Base-by-base conservation (phyloP, 257 asterid species). In the Cinchona pubescens region DNA sequence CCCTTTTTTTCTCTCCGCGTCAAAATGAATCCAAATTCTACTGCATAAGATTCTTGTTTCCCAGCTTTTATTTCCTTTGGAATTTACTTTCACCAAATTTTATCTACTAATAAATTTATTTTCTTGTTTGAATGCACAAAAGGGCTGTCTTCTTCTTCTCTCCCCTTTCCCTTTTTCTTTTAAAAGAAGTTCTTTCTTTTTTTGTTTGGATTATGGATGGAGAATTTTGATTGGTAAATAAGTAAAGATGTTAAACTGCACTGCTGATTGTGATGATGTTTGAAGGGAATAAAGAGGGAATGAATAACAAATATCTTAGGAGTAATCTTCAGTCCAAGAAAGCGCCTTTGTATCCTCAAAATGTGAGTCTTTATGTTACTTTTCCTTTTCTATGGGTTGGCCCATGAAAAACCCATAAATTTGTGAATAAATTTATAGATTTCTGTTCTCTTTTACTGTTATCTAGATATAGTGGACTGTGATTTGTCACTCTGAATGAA, bases 401-500 rank as follows among this genome's bases (percentile, higher is more conserved):
- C 34, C 67, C 32, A 37, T 7, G 34, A 67, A 37, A 49, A 30
- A 37, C 18, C 7, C 53, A 38, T 2, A 37, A 42, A n/a, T 13
- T 21, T 35, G 67, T 25, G 43, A 16, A 2, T 23, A 43, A 37
- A 75, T 46, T 72, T 77, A 51, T 71, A 27, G 48, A 12, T 77
- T 60, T 70, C 38, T n/a, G 75, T 21, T 42, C 25, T 64, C 51
- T 72, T 75, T 74, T 21, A 30, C 60, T 27, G 34, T 58, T 49
- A 42, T 75, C 77, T 40, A 46, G 64, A 75, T 62, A 51, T 63
- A 23, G 74, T 75, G 34, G 69, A 58, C 66, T 79, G 72, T 75
- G 79, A 79, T 69, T 66, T 69, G 74, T 65, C 83, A 67, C 70
- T 75, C 72, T 27, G 75, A 58, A 56, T 60, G 78, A 64, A 65